Evolutionary conservation across 1,139 yeast genomes (phyloP), one percentile per base, ranked within the genome.

Genomic region (Geotrichum klebahnii): DNA sequence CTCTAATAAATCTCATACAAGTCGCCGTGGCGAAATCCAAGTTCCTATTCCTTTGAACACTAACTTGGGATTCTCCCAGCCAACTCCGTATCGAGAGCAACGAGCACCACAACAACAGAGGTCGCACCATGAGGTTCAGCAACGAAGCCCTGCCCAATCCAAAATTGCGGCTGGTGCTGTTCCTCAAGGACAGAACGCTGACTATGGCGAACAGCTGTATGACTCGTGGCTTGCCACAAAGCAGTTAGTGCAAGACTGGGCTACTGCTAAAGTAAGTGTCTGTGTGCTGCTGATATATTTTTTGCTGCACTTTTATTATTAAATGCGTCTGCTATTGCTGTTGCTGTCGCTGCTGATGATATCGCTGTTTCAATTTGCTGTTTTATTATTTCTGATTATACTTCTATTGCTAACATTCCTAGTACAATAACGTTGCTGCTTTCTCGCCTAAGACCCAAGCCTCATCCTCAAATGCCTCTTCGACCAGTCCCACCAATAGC

Each of bases 181-280:
- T 3, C 26, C 44, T 28, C 38, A 35, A 35, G 20, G 20, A 20
- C 35, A 17, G 16, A 19, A 37, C 17, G 42, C 20, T 41, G 47
- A 44, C 9, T 44, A 44, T n/a, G 47, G 47, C 16, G 47, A 36
- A 12, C 47, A 44, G 29, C 22, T 44, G 36, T 44, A 44, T 34
- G 47, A 44, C 24, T 37, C 47, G 28, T 44, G 47, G 47, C 47
- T 36, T 10, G 40, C 47, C 9, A 44, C 47, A 9, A 44, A 44
- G 29, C 42, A 44, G 42, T 23, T 17, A 20, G 24, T 44, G 24
- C 36, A 35, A 34, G 47, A 24, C 29, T 44, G 47, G 47, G 47
- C 47, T 20, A 44, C 47, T 28, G 41, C 47, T 6, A 44, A 36
- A 31, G 47, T 44, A 24, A 44, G 47, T 44, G 19, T 44, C 3